Evolutionary conservation across 2,329 filamentous ascomycete species (phyloP), one percentile per base, ranked within the genome.

Genomic region (Chalara sp.): DNA sequence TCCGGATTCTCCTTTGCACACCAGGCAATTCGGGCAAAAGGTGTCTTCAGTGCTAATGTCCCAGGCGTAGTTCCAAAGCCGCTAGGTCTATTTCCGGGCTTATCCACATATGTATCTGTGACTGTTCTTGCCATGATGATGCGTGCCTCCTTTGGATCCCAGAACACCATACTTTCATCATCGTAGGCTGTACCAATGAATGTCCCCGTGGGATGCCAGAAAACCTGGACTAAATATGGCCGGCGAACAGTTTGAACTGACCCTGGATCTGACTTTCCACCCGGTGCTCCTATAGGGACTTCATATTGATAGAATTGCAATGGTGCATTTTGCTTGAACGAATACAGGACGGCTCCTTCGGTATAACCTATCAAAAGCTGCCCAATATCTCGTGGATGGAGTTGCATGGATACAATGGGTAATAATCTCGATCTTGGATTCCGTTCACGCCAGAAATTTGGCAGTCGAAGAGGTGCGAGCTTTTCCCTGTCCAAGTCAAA

Each of bases 1-100:
- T 99, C 93, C 0, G 90, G 86, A 63, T 97, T 95, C 53, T 84
- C 78, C 66, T 96, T 96, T 51, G 89, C 92, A 69, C 93, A 99
- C 93, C 93, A 99, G 1, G 84, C 79, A 50, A 97, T 82, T 55
- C 83, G 84, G 54, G 81, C 80, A 53, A 92, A 86, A 0, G 89
- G 89, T 50, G 88, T 85, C 54, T 87, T 85, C 11, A 85, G 69
- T 12, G 76, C 75, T 41, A 83, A 72, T 1, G 74, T 75, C 1
- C 74, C 75, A 4, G 76, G 69, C 1, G 67, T 61, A n/a, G 67
- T 70, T 6, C 68, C 68, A 32, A 67, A 67, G 51, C 65, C 70
- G 28, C 67, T 71, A 60, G 53, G 43, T 30, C 53, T 32, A 11
- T 74, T 66, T 0, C 76, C 75, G 2, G 85, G 83, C 55, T 84